These are phyloP conservation scores for Thermothelomyces thermophilus DNA, from an alignment of 2,329 filamentous ascomycete species.

Conservation along the genomic window DNA sequence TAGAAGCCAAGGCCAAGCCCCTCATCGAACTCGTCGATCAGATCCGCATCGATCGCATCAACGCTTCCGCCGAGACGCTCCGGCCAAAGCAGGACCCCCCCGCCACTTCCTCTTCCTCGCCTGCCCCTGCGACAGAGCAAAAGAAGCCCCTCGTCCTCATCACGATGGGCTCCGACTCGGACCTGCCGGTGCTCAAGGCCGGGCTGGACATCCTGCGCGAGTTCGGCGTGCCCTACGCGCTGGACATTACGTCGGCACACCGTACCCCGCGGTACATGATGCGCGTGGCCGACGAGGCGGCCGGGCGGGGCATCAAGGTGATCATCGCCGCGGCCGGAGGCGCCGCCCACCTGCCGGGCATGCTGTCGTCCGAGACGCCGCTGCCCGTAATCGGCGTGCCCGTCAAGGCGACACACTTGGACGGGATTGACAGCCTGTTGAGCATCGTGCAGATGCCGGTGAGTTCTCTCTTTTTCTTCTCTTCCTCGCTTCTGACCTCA, in stretches of 20 bases:
- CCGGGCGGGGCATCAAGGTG: constrained; percentile 60
- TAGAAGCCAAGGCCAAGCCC: constrained; percentile 53
- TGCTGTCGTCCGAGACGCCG: constrained; percentile 63
- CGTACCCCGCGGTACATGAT: constrained; percentile 66
- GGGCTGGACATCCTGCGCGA: constrained; percentile 60
- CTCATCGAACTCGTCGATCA: constrained; percentile 60
- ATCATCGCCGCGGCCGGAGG: constrained; percentile 72
- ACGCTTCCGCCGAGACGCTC: constrained; percentile 33
- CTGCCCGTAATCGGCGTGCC: constrained; percentile 73
- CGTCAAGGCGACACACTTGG: constrained; percentile 65
- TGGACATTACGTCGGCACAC: constrained; percentile 74
- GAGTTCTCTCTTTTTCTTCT: constrained; percentile 25
- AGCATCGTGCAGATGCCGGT: constrained; percentile 75
- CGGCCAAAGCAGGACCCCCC: constrained; percentile 29
- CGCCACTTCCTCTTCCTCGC: background rate
- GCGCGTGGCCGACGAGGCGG: constrained; percentile 56
- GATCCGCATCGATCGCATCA: constrained; percentile 50
- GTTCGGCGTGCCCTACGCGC: constrained; percentile 66
- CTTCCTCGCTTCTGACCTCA: too few species aligned
- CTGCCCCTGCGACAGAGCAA: constrained; percentile 23
- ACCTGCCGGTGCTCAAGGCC: constrained; percentile 60
- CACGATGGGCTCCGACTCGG: constrained; percentile 79
- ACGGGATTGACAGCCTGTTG: constrained; percentile 63
- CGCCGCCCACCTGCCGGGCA: constrained; percentile 68
- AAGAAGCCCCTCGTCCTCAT: constrained; percentile 58